phyloP scores from a whole-genome alignment of 2,329 filamentous ascomycete species.

The Aspergillus sp. region DNA sequence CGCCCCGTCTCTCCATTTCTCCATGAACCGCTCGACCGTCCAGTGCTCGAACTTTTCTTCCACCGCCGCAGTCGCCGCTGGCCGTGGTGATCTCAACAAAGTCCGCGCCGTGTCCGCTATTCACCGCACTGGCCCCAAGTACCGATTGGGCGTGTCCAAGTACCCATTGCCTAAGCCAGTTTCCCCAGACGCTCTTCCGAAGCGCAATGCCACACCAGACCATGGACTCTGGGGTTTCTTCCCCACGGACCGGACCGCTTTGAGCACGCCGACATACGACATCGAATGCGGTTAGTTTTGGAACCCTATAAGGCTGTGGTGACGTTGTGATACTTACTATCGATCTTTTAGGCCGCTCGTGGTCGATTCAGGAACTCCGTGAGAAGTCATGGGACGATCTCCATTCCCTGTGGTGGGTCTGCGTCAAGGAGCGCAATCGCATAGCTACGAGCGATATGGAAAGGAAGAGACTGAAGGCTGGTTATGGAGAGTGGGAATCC shows the following conservation, averaged over 20 bases:
- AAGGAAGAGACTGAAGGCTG: slow-evolving; percentile 65
- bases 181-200: slow-evolving; percentile 53
- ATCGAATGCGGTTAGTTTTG: slow-evolving; percentile 62
- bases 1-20: slow-evolving; percentile 44
- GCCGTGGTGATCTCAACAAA: slow-evolving; percentile 70
- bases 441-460: slow-evolving; percentile 77
- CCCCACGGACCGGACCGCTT: slow-evolving; percentile 65
- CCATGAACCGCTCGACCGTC: slow-evolving; percentile 32
- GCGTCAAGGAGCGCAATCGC: slow-evolving; percentile 85
- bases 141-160: slow-evolving; percentile 72
- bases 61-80: slow-evolving; percentile 51
- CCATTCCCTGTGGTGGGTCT: slow-evolving; percentile 92
- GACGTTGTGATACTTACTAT: slow-evolving; percentile 17
- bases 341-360: slow-evolving; percentile 63
- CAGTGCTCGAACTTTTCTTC: slow-evolving; percentile 53
- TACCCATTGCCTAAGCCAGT: slow-evolving; percentile 73
- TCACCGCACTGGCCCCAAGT: slow-evolving; percentile 72
- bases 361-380: slow-evolving; percentile 82
- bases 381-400: slow-evolving; percentile 92
- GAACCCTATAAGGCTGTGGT: neutral
- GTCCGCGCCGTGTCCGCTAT: slow-evolving; percentile 80
- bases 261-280: slow-evolving; percentile 72
- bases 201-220: slow-evolving; percentile 62
- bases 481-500: slow-evolving; percentile 73
- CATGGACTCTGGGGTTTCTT: slow-evolving; percentile 97